Evolutionary conservation across 345 rosid genomes (phyloP).

Genomic region (Raphanus sativus): DNA sequence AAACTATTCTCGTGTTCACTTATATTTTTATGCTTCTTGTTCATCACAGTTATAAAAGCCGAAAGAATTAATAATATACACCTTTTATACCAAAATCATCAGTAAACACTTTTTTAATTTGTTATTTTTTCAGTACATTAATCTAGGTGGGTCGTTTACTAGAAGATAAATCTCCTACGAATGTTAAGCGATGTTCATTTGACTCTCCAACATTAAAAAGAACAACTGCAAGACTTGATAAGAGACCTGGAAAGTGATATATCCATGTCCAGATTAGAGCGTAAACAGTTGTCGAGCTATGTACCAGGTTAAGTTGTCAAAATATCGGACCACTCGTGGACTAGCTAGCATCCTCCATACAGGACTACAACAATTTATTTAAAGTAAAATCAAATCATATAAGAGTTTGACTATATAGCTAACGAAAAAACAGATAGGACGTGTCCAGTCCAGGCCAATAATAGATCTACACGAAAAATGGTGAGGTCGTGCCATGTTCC

Average conservation of each 20-base stretch:
- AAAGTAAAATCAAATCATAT: not conserved
- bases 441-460: not conserved
- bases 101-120: too few species aligned
- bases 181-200: not conserved
- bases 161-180: not conserved
- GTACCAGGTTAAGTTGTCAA: not conserved
- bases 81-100: too few species aligned
- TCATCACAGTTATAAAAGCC: too few species aligned
- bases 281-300: not conserved
- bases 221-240: not conserved
- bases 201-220: not conserved
- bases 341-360: not conserved
- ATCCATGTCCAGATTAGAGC: too few species aligned
- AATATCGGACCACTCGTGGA: not conserved
- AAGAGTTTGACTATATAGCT: not conserved
- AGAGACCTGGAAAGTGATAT: not conserved
- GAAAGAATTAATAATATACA: too few species aligned
- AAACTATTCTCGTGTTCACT: too few species aligned
- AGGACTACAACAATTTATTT: not conserved
- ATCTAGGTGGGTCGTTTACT: not conserved
- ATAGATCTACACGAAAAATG: conserved; percentile 12
- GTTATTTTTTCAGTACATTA: too few species aligned
- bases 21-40: too few species aligned
- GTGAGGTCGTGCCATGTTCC: conserved; percentile 38
- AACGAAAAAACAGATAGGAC: not conserved